phyloP scores from a whole-genome alignment of 345 rosid species.

The Pelargonium nanum region DNA sequence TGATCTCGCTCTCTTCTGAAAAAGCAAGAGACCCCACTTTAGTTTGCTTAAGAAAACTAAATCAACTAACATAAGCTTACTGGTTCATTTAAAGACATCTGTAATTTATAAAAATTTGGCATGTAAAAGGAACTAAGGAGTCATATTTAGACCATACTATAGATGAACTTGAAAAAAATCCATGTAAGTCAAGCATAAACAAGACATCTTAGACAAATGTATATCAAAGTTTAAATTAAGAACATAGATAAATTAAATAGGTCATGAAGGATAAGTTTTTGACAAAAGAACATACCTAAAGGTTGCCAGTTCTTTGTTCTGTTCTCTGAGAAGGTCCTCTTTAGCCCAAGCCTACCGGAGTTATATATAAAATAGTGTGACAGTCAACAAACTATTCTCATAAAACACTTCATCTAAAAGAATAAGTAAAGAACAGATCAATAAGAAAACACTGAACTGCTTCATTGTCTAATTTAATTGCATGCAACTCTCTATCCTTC shows the following conservation, averaged over 20 bases:
- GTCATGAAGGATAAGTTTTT: not conserved
- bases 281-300: slow-evolving; percentile 38
- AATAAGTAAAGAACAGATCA: not conserved
- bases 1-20: slow-evolving; percentile 98
- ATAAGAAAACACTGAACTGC: slow-evolving; percentile 40
- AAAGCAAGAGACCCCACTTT: slow-evolving; percentile 1
- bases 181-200: too few species aligned
- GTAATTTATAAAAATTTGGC: not conserved
- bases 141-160: too few species aligned
- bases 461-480: slow-evolving; percentile 79
- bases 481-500: slow-evolving; percentile 74
- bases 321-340: slow-evolving; percentile 84
- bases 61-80: too few species aligned
- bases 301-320: slow-evolving; percentile 75
- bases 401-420: not conserved
- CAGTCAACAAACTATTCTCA: not conserved
- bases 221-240: too few species aligned
- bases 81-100: not conserved
- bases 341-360: slow-evolving; percentile 83
- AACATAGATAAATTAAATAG: not conserved
- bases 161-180: not conserved
- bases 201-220: too few species aligned
- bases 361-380: not conserved
- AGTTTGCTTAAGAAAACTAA: not conserved
- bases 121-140: too few species aligned